Evolutionary conservation across 306 rosid genomes (phyloP).

Genomic region (Phaseolus lunatus): DNA sequence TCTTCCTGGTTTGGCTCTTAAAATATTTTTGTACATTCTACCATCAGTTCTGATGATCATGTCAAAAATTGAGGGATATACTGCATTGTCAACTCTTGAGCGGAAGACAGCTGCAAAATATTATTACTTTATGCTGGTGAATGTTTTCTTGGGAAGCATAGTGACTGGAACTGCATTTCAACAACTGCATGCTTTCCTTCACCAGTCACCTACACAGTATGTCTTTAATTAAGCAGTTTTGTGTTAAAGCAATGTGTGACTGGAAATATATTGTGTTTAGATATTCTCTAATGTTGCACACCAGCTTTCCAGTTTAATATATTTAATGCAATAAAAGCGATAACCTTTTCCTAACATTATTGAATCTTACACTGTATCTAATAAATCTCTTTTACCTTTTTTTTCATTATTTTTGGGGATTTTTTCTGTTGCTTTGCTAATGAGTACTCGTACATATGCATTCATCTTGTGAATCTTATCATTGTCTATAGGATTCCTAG

Average conservation of each 20-base stretch:
- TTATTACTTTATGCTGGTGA: slow-evolving; percentile 93
- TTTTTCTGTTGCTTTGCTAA: background rate
- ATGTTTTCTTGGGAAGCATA: slow-evolving; percentile 97
- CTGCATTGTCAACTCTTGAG: slow-evolving; percentile 79
- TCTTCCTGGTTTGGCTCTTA: slow-evolving; percentile 99
- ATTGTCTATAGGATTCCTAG: slow-evolving; percentile 78
- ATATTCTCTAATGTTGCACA: background rate
- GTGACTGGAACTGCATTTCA: slow-evolving; percentile 94
- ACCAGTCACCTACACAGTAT: slow-evolving; percentile 92
- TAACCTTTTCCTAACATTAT: background rate
- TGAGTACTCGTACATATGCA: background rate
- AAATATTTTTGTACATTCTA: slow-evolving; percentile 83
- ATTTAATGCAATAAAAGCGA: slow-evolving; percentile 21
- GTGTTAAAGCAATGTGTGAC: background rate
- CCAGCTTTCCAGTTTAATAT: background rate
- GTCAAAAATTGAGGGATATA: slow-evolving; percentile 96
- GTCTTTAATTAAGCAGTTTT: slow-evolving; percentile 9
- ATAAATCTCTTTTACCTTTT: background rate
- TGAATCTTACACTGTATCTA: background rate
- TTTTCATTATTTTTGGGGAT: background rate
- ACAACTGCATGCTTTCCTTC: slow-evolving; percentile 93
- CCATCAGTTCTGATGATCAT: slow-evolving; percentile 92
- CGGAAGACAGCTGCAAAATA: slow-evolving; percentile 84
- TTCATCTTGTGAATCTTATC: slow-evolving; percentile 32
- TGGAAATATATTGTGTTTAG: background rate